Evolutionary conservation across 805 yeast genomes (phyloP), one percentile per base, ranked within the genome.

Genomic region (Lachancea lanzarotensis): DNA sequence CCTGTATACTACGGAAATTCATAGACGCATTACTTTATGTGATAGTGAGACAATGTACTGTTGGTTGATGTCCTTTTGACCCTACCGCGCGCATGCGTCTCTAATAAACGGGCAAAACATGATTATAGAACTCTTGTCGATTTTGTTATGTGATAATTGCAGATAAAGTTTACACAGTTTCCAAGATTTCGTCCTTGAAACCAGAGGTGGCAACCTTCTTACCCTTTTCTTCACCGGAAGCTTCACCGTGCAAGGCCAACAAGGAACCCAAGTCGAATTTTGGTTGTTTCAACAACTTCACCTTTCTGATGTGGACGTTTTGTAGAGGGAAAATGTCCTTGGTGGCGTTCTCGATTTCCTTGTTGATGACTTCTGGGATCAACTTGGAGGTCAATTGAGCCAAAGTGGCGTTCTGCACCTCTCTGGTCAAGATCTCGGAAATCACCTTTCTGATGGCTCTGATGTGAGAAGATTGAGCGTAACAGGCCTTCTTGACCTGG

Each of bases 221-320:
- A 76, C 96, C 97, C 72, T 95, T 88, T 75, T 93, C 95, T 73
- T 90, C 96, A 70, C 82, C 78, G 59, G 89, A 70, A 61, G 82
- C 76, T 80, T 91, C 98, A 76, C 98, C 98, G 81, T 91, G 98
- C 70, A 91, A 85, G 68, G 97, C 83, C 73, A 91, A 78, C 71
- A 91, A 82, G 69, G 95, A 76, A 75, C 96, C 96, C 69, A 91
- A 83, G 74, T 91, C 98, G 81, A 90, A 88, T 80, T 90, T 91
- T 73, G 98, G 98, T 78, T 84, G 95, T 79, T 91, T 91, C 76
- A 91, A 87, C 72, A 91, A 82, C 82, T 91, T 91, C 67, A 91
- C 97, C 81, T 91, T 91, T 83, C 97, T 90, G 75, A 91, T 86
- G 84, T 89, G 95, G 69, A 90, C 95, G 79, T 91, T 89, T 80